Conservation (phyloP, 2,329 filamentous ascomycete genomes). For the Dactylellina cionopaga region DNA sequence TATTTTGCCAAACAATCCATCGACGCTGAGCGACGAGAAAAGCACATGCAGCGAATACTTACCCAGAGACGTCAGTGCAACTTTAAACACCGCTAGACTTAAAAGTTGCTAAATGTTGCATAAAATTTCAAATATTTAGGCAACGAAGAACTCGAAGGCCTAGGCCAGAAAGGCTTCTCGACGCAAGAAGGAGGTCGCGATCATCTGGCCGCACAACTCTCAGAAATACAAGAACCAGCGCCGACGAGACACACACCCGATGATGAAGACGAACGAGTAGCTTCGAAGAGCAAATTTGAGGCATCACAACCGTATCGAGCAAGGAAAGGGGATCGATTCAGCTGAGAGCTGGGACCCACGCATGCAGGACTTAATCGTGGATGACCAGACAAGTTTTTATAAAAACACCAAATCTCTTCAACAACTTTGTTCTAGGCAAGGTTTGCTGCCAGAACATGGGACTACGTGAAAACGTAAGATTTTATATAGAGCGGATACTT, state of each 20-base stretch:
- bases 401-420: too few species aligned
- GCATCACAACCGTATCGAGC: conserved; percentile 77
- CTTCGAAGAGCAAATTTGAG: conserved; percentile 92
- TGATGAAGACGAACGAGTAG: conserved; percentile 72
- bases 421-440: too few species aligned
- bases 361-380: too few species aligned
- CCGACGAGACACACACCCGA: conserved; percentile 82
- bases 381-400: too few species aligned
- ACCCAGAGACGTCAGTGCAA: conserved; percentile 67
- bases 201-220: conserved; percentile 69
- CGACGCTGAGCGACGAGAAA: conserved; percentile 83
- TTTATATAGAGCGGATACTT: background rate
- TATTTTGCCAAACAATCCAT: conserved; percentile 95
- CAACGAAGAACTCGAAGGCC: conserved; percentile 52
- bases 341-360: conserved; percentile 61
- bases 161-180: conserved; percentile 33
- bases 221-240: conserved; percentile 82
- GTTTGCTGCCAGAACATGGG: background rate
- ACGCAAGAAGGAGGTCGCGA: conserved; percentile 58
- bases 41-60: conserved; percentile 73
- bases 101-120: background rate
- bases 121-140: conserved; percentile 56
- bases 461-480: background rate
- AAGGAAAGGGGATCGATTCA: conserved; percentile 86
- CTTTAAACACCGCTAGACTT: too few species aligned